Conservation (phyloP, 129 eudicot genomes). For the Arctium minus region DNA sequence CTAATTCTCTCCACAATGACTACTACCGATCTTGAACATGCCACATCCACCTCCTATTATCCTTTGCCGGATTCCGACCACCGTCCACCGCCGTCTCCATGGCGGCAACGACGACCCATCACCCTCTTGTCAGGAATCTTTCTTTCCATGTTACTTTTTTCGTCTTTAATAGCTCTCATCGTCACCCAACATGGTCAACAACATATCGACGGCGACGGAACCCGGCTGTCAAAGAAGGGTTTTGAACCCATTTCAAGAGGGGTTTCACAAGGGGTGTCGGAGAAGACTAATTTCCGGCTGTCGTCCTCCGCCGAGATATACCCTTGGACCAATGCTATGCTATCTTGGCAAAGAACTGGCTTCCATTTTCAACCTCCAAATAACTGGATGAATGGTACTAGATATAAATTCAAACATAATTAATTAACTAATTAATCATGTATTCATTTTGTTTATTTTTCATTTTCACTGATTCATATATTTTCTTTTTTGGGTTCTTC, state of each 20-base stretch:
- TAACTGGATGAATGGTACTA: conserved; percentile 94
- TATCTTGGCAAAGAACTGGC: conserved; percentile 83
- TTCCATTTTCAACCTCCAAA: conserved; percentile 88
- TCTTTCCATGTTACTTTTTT: conserved; percentile 31
- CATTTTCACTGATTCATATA: conserved; percentile 11
- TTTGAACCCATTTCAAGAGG: conserved; percentile 51
- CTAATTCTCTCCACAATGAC: conserved; percentile 10
- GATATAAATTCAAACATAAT: neutral
- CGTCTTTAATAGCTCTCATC: conserved; percentile 29
- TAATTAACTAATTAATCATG: neutral
- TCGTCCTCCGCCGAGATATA: conserved; percentile 25
- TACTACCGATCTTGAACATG: conserved; percentile 41
- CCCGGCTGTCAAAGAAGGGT: neutral
- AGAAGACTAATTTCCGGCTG: conserved; percentile 43
- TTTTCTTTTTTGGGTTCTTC: conserved; percentile 4
- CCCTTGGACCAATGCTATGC: conserved; percentile 79
- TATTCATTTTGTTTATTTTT: neutral
- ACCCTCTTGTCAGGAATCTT: conserved; percentile 36
- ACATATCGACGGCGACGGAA: neutral
- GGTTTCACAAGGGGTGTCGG: conserved; percentile 72
- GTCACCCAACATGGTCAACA: conserved; percentile 22
- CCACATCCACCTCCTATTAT: conserved; percentile 43
- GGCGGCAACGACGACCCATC: conserved; percentile 10
- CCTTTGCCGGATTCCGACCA: conserved; percentile 45
- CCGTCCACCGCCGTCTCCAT: conserved; percentile 21